Conservation (phyloP, 768 basidiomycete genomes). For the Rhizopogon rudus region DNA sequence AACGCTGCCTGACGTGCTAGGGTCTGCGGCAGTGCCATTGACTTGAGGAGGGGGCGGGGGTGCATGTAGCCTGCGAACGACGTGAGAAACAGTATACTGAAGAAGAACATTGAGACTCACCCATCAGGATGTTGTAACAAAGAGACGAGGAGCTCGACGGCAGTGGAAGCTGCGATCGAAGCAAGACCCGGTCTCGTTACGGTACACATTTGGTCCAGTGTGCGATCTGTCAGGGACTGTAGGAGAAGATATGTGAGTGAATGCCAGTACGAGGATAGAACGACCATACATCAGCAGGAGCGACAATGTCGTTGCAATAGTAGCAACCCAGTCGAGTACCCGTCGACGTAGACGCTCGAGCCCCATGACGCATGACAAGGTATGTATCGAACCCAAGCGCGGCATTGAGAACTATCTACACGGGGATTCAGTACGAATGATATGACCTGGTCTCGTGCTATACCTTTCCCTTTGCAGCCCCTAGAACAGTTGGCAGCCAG, state of each 20-base stretch:
- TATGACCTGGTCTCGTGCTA: not conserved
- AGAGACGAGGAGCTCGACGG: conserved; percentile 88
- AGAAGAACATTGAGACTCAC: conserved; percentile 34
- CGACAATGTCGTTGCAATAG: conserved; percentile 98
- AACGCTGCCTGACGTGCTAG: conserved; percentile 40
- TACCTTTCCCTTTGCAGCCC: conserved; percentile 81
- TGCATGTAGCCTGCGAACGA: conserved; percentile 48
- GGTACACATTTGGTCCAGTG: conserved; percentile 98
- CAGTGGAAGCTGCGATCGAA: conserved; percentile 85
- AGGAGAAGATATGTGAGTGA: not conserved
- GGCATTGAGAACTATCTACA: conserved; percentile 86
- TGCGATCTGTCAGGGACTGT: conserved; percentile 76
- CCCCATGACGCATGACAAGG: conserved; percentile 95
- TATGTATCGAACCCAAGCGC: conserved; percentile 95
- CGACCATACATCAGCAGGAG: conserved; percentile 78
- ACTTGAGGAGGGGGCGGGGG: conserved; percentile 57
- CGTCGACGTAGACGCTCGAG: conserved; percentile 37
- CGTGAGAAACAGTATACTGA: not conserved
- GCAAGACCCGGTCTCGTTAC: conserved; percentile 95
- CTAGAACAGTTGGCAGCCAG: conserved; percentile 92
- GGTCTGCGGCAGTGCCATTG: conserved; percentile 23
- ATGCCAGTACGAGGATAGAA: not conserved
- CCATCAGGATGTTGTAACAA: conserved; percentile 86
- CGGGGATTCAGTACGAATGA: not conserved
- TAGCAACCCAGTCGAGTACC: conserved; percentile 77